Evolutionary conservation across 1,284 basidiomycete species (phyloP).

Genomic region (Ceratobasidium sp.): DNA sequence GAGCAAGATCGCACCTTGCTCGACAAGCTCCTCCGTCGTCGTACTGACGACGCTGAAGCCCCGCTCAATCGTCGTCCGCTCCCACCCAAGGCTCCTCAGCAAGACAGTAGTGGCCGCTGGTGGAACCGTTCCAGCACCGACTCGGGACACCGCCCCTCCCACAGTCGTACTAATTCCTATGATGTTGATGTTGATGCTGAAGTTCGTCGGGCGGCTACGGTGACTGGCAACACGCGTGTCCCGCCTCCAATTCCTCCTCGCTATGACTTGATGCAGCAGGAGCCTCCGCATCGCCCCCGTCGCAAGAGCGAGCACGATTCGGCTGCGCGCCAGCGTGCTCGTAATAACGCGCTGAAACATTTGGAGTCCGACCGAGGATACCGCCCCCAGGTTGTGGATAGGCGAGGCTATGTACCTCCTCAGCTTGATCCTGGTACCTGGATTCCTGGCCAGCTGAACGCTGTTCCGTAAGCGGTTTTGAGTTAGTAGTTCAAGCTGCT

Average conservation of each 20-base stretch:
- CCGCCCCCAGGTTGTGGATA: slow-evolving; percentile 6
- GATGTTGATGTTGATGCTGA: not conserved
- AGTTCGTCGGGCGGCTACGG: not conserved
- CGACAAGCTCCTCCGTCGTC: slow-evolving; percentile 19
- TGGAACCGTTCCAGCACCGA: slow-evolving; percentile 18
- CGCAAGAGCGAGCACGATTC: slow-evolving; percentile 20
- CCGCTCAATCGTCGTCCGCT: slow-evolving; percentile 3
- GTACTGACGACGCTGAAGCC: not conserved
- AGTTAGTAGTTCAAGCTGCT: not conserved
- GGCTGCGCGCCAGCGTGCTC: slow-evolving; percentile 15
- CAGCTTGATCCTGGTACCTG: slow-evolving; percentile 19
- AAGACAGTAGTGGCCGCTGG: not conserved
- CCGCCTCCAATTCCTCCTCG: slow-evolving; percentile 26
- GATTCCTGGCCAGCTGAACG: slow-evolving; percentile 32
- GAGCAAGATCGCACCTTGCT: slow-evolving; percentile 4
- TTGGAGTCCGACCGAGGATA: slow-evolving; percentile 8
- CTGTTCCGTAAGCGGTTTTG: not conserved
- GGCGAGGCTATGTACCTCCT: not conserved
- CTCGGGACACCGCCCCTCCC: not conserved
- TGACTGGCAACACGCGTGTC: not conserved
- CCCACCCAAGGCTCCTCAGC: not conserved
- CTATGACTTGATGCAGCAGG: slow-evolving; percentile 8
- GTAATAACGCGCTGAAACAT: slow-evolving; percentile 12
- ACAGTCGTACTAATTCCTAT: not conserved
- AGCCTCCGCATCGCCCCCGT: not conserved